phyloP scores from a whole-genome alignment of 805 yeast genomes.

The Candida coquimbonensis region DNA sequence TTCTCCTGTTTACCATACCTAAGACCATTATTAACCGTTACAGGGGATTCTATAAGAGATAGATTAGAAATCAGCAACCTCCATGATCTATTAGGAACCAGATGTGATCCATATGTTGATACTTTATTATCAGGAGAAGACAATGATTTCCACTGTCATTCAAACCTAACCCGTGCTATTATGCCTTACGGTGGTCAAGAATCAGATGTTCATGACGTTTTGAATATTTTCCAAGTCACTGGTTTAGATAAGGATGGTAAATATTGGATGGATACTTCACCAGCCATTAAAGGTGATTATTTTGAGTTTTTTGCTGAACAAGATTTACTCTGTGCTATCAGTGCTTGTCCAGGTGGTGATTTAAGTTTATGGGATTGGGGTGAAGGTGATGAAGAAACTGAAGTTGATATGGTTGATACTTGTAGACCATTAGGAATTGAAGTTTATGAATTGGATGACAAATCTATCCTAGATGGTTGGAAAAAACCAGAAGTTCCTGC shows the following conservation, averaged over 20 bases:
- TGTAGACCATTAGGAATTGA: conserved; percentile 60
- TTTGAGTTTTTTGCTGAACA: conserved; percentile 64
- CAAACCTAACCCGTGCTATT: conserved; percentile 54
- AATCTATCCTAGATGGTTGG: conserved; percentile 42
- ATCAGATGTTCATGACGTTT: conserved; percentile 60
- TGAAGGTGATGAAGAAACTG: conserved; percentile 39
- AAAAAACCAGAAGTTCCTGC: conserved; percentile 40
- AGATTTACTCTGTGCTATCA: conserved; percentile 55
- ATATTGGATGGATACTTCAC: conserved; percentile 66
- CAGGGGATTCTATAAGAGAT: conserved; percentile 53
- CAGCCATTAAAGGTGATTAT: conserved; percentile 51
- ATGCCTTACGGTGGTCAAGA: conserved; percentile 56
- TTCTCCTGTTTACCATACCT: conserved; percentile 64
- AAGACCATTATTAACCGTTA: conserved; percentile 57
- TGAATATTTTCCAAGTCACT: conserved; percentile 64
- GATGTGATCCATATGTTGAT: conserved; percentile 67
- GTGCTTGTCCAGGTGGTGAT: conserved; percentile 70
- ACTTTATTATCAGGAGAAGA: conserved; percentile 57
- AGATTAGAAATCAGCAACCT: conserved; percentile 57
- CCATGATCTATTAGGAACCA: conserved; percentile 60
- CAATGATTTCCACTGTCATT: conserved; percentile 61
- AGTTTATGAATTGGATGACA: conserved; percentile 47
- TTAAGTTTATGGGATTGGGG: conserved; percentile 69
- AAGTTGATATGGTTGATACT: conserved; percentile 49
- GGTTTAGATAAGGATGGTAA: conserved; percentile 60